Base-by-base conservation (phyloP, 495 filamentous ascomycete genomes). In the Articulospora tetracladia region DNA sequence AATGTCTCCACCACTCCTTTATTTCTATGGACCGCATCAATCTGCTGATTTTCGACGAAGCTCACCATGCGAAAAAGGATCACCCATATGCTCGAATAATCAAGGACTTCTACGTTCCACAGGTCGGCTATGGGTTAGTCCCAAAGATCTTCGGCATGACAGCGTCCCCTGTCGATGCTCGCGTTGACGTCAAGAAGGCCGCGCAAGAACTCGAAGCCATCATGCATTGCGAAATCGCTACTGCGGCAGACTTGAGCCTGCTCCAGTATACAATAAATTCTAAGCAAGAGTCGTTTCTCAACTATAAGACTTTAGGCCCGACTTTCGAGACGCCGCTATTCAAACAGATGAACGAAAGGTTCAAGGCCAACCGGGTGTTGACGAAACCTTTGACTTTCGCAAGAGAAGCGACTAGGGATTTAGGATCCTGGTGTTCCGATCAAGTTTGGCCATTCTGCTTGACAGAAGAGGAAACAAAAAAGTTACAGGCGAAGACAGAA, bases 61-160 rank as follows among this genome's bases (percentile, higher is more conserved):
- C 93, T 4, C 94, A 98, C 66, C 94, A 98, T 69, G 86, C 95
- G 1, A 98, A 98, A 70, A 97, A 95, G 66, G 88, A 91, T 53
- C 95, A 98, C 67, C 79, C 91, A 0, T 98, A 96, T 70, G 93
- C 94, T 24, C 80, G 90, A 26, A 96, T 98, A 58, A 90, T 98
- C 68, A 90, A 89, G 64, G 90, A 97, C 36, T 90, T 87, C 59
- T 98, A 97, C 65, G 57, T 83, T 28, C 68, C 73, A 30, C 72
- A 76, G 17, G 61, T 68, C 22, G 68, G 74, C 0, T 69, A 69
- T 1, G 66, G 71, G 0, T 76, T 72, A 20, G 79, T 85, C 1
- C 95, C 94, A 15, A 87, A 87, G 57, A 85, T 99, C 23, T 90
- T 99, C 66, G 94, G 93, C 19, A 97, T 99, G 93, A 99, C 94